These are phyloP conservation scores for Dothidotthia symphoricarpi DNA, from an alignment of 2,329 filamentous ascomycete genomes.

Conservation along the genomic window DNA sequence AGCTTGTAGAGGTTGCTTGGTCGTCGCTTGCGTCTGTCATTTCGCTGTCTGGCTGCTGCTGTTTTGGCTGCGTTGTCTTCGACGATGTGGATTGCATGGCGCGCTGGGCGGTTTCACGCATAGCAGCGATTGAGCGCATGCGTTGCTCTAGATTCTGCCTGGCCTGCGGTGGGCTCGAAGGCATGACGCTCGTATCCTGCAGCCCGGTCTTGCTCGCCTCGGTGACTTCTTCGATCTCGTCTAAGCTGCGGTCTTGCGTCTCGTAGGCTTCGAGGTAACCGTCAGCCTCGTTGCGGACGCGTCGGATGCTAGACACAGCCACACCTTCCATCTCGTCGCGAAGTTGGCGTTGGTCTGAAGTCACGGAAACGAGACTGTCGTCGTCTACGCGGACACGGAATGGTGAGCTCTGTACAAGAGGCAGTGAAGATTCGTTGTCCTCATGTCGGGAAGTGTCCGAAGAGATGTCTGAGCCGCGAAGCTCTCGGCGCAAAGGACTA, in stretches of 20 bases:
- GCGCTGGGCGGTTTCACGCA: no score
- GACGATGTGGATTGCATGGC: slow-evolving; percentile 6
- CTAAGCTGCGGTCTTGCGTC: slow-evolving; percentile 30
- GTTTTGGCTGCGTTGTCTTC: slow-evolving; percentile 2
- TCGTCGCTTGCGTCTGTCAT: neutral
- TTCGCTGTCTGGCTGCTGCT: neutral
- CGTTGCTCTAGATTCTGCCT: slow-evolving; percentile 7
- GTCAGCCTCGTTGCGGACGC: slow-evolving; percentile 35
- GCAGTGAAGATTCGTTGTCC: slow-evolving; percentile 33
- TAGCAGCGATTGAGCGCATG: no score
- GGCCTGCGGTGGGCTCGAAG: slow-evolving; percentile 24
- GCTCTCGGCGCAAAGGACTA: slow-evolving; percentile 36
- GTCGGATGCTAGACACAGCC: slow-evolving; percentile 29
- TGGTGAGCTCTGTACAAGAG: slow-evolving; percentile 33
- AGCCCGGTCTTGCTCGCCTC: slow-evolving; percentile 29
- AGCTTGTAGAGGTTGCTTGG: neutral
- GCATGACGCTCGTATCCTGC: slow-evolving; percentile 14
- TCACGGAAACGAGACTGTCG: slow-evolving; percentile 23
- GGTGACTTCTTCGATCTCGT: slow-evolving; percentile 38
- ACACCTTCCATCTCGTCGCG: slow-evolving; percentile 30
- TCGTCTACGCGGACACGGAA: slow-evolving; percentile 33
- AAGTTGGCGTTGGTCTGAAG: slow-evolving; percentile 35
- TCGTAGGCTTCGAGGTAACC: slow-evolving; percentile 37
- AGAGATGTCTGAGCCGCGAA: slow-evolving; percentile 28
- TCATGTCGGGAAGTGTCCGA: slow-evolving; percentile 18